Evolutionary conservation across 345 rosid species (phyloP).

Genomic region (Dipteronia sinensis): DNA sequence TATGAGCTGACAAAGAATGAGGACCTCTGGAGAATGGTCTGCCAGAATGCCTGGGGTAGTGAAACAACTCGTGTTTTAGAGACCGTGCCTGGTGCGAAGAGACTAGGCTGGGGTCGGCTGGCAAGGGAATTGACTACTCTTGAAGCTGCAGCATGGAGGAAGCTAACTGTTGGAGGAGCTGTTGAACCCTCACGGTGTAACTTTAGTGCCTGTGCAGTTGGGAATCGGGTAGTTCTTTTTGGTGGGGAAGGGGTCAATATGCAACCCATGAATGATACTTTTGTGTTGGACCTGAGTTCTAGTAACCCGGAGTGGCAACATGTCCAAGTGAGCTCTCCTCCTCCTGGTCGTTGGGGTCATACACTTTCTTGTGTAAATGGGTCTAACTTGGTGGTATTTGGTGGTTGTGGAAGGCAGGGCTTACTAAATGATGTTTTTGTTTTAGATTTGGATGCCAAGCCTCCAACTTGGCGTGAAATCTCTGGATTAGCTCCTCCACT

Average conservation of each 20-base stretch:
- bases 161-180: conserved; percentile 80
- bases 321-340: conserved; percentile 86
- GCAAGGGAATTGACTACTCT: conserved; percentile 88
- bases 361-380: conserved; percentile 83
- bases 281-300: conserved; percentile 77
- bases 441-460: conserved; percentile 80
- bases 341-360: conserved; percentile 94
- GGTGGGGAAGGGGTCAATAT: conserved; percentile 95
- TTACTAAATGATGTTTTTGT: conserved; percentile 83
- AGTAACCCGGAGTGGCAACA: conserved; percentile 81
- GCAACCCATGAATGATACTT: conserved; percentile 96
- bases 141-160: conserved; percentile 91
- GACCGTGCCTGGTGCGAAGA: conserved; percentile 78
- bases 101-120: conserved; percentile 83
- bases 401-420: conserved; percentile 91
- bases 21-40: conserved; percentile 87
- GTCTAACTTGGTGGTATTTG: conserved; percentile 80
- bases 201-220: conserved; percentile 91
- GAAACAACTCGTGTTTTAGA: conserved; percentile 77
- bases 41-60: conserved; percentile 90
- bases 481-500: conserved; percentile 87
- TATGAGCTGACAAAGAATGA: conserved; percentile 76
- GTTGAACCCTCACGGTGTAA: conserved; percentile 93
- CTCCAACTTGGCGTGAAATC: conserved; percentile 88
- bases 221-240: conserved; percentile 80